These are phyloP conservation scores for Kluyveromyces wickerhamii DNA, from an alignment of 805 yeast species.

Conservation along the genomic window DNA sequence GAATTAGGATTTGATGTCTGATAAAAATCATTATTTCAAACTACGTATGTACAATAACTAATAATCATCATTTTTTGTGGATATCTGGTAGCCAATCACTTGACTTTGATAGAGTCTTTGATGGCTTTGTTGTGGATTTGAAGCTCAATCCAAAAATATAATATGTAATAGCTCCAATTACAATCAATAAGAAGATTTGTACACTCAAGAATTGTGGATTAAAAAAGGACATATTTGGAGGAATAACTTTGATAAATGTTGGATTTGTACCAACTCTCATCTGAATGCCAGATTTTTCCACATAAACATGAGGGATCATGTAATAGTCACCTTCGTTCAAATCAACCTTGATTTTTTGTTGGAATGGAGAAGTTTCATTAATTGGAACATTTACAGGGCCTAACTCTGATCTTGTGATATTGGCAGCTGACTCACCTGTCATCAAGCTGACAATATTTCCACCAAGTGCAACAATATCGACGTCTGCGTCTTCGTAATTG, in stretches of 20 bases:
- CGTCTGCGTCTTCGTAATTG: conserved; percentile 45
- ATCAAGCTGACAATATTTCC: conserved; percentile 54
- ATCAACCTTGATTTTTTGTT: conserved; percentile 53
- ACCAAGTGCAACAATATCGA: conserved; percentile 57
- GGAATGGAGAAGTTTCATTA: conserved; percentile 42
- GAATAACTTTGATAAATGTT: conserved; percentile 50
- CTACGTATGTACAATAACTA: neutral
- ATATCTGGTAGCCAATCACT: conserved; percentile 14
- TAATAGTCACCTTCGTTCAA: conserved; percentile 50
- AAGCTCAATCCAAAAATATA: conserved; percentile 13
- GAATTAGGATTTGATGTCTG: conserved; percentile 38
- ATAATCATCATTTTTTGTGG: conserved; percentile 8
- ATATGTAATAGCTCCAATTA: conserved; percentile 46
- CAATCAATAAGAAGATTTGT: conserved; percentile 43
- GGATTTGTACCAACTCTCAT: conserved; percentile 50
- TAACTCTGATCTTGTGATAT: conserved; percentile 55
- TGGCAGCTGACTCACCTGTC: conserved; percentile 44
- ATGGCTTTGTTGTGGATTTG: conserved; percentile 23
- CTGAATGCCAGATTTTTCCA: conserved; percentile 41
- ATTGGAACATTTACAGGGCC: conserved; percentile 51
- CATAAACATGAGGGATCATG: conserved; percentile 52
- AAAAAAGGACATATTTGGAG: conserved; percentile 59
- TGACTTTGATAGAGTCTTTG: conserved; percentile 12
- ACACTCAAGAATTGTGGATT: conserved; percentile 65
- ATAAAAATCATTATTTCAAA: conserved; percentile 2